Conservation (phyloP, 805 yeast genomes). For the Candida mattraensis region DNA sequence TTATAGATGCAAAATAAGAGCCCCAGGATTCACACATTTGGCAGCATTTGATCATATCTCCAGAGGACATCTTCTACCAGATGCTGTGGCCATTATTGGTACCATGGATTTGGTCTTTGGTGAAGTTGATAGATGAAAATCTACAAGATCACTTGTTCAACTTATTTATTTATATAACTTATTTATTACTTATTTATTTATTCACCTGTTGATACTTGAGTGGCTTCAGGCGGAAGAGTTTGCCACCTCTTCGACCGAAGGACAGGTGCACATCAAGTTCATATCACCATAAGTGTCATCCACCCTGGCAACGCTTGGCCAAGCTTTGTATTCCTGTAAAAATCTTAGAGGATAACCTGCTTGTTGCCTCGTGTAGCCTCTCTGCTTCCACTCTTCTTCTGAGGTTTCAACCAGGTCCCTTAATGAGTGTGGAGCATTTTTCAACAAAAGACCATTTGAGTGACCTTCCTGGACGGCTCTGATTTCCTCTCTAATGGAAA, state of each 20-base stretch:
- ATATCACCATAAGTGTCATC: constrained; percentile 95
- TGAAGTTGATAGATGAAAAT: constrained; percentile 89
- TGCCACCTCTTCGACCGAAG: constrained; percentile 75
- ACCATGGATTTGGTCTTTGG: constrained; percentile 95
- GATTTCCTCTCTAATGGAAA: constrained; percentile 81
- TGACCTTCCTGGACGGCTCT: constrained; percentile 66
- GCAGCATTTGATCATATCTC: constrained; percentile 86
- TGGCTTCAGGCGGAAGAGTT: no score
- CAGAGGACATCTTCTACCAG: constrained; percentile 85
- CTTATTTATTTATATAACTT: constrained; percentile 6
- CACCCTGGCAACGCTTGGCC: constrained; percentile 93
- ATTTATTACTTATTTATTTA: constrained; percentile 6
- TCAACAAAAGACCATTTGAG: constrained; percentile 66
- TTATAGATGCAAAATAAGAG: constrained; percentile 87
- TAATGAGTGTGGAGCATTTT: constrained; percentile 90
- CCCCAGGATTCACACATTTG: constrained; percentile 91
- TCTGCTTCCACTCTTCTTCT: constrained; percentile 69
- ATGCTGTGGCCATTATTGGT: constrained; percentile 91
- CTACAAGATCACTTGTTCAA: no score
- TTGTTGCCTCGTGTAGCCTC: constrained; percentile 89
- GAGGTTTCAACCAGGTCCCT: constrained; percentile 65
- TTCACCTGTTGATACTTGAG: constrained; percentile 7
- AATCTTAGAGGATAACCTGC: constrained; percentile 91
- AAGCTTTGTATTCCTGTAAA: constrained; percentile 74
- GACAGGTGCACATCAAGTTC: constrained; percentile 92